These are phyloP conservation scores for Fusarium marasasianum DNA, from an alignment of 2,329 filamentous ascomycete genomes.

Conservation along the genomic window DNA sequence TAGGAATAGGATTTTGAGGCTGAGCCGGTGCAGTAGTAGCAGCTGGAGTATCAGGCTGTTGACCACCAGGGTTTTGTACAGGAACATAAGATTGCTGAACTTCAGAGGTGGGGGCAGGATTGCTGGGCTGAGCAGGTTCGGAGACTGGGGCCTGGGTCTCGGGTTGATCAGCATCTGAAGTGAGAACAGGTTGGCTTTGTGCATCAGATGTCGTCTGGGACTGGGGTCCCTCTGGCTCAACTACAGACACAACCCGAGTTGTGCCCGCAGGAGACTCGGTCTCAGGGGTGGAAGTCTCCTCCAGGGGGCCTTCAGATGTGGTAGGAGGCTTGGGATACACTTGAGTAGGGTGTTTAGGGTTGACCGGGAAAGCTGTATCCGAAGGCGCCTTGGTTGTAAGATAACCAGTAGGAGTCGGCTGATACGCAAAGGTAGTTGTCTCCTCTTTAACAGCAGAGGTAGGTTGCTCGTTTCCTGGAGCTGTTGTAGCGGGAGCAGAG, in stretches of 20 bases:
- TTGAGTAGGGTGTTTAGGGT: constrained; percentile 11
- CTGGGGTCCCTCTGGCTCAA: constrained; percentile 21
- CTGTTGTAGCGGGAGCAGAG: constrained; percentile 8
- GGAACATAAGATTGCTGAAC: constrained; percentile 13
- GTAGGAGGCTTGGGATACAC: constrained; percentile 4
- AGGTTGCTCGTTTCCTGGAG: not conserved
- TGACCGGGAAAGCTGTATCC: constrained; percentile 2
- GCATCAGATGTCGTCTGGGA: constrained; percentile 6
- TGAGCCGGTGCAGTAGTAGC: constrained; percentile 1
- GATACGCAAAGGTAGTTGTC: constrained; percentile 4
- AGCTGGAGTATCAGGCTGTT: constrained; percentile 6
- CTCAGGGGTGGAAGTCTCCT: constrained; percentile 1
- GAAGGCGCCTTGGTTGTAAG: constrained; percentile 14
- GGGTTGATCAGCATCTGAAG: constrained; percentile 23
- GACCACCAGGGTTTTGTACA: constrained; percentile 2
- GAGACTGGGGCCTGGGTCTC: constrained; percentile 3
- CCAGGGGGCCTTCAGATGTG: not conserved
- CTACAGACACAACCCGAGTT: constrained; percentile 30
- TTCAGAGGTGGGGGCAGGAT: constrained; percentile 12
- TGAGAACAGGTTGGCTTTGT: constrained; percentile 13
- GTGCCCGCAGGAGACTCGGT: constrained; percentile 10
- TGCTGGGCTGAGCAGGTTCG: constrained; percentile 14
- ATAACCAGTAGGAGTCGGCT: constrained; percentile 12
- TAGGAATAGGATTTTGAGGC: not conserved
- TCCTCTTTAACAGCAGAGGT: not conserved